Base-by-base conservation (phyloP, 345 rosid species). In the Adansonia digitata region DNA sequence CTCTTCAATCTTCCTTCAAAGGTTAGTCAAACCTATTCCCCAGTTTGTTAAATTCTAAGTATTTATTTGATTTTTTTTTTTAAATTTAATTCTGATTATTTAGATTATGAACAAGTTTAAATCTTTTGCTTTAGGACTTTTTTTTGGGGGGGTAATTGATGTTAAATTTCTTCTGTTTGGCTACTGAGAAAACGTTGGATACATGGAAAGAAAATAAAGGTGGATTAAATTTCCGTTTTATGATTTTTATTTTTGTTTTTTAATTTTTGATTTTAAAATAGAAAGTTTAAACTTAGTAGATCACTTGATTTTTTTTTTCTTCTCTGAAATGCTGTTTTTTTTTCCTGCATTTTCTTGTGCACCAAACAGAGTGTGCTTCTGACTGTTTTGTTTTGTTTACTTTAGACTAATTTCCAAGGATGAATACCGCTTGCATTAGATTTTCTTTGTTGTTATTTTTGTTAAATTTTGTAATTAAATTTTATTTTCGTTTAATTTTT, bases 151-250 rank as follows among this genome's bases (percentile, higher is more conserved):
- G 34, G 24, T 63, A n/a, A 62, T 62, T 65, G 60, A 51, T 74
- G 18, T 37, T 74, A 46, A 22, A 20, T 64, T 74, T 65, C 13
- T 66, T 75, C 78, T 81, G 86, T 82, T 84, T 85, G 88, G 84
- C 73, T 79, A 77, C 85, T 78, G 84, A 77, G 88, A 81, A 83
- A 83, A 77, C 61, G 77, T 73, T 75, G 76, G 80, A 71, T 71
- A 65, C 6, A 35, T 65, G 42, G 64, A 66, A 67, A 26, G 37
- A 14, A 15, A 43, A 9, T 35, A 26, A 75, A 73, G 59, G 57
- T 67, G 46, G 34, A 34, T 69, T 49, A 10, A 31, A 31, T 69
- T 34, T 49, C 27, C 31, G 59, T n/a, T 46, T 31, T n/a, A 37
- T 26, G 17, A 7, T 27, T 69, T 63, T 59, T 59, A 29, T 4